Conservation (phyloP, 164 flowering plant genomes). For the Vitis rotundifolia region DNA sequence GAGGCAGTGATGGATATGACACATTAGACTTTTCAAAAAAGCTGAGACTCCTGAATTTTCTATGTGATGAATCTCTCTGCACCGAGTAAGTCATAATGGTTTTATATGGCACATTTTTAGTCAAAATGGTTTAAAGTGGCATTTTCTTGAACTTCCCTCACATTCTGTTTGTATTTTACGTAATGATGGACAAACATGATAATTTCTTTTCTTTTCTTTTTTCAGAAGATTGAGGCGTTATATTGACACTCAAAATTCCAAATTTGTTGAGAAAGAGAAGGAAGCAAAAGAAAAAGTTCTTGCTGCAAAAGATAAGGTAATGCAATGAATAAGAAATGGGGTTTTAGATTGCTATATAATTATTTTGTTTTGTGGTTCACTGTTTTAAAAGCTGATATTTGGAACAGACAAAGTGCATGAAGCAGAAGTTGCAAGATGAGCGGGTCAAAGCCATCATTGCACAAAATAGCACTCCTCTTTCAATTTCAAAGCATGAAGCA, state of each 20-base stretch:
- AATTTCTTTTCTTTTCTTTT: background rate
- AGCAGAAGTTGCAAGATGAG: constrained; percentile 59
- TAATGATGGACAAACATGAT: background rate
- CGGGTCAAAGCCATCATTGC: constrained; percentile 50
- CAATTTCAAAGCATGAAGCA: constrained; percentile 61
- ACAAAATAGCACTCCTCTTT: constrained; percentile 48
- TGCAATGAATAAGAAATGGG: background rate
- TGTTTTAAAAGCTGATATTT: constrained; percentile 5
- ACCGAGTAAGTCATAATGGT: constrained; percentile 54
- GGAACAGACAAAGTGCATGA: constrained; percentile 53
- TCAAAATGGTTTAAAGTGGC: background rate
- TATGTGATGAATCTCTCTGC: constrained; percentile 80
- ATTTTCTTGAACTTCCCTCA: background rate
- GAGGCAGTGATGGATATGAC: constrained; percentile 44
- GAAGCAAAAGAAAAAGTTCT: constrained; percentile 53
- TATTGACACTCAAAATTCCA: constrained; percentile 58
- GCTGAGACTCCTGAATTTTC: constrained; percentile 62
- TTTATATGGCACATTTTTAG: background rate
- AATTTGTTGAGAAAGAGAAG: constrained; percentile 42
- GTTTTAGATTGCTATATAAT: background rate
- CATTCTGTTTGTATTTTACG: background rate
- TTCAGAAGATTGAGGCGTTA: constrained; percentile 62
- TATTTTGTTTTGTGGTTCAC: background rate
- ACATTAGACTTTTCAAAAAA: constrained; percentile 50
- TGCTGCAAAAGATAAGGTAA: constrained; percentile 72